Evolutionary conservation across 768 basidiomycete species (phyloP).

Genomic region (Strobilomyces dryophilus): DNA sequence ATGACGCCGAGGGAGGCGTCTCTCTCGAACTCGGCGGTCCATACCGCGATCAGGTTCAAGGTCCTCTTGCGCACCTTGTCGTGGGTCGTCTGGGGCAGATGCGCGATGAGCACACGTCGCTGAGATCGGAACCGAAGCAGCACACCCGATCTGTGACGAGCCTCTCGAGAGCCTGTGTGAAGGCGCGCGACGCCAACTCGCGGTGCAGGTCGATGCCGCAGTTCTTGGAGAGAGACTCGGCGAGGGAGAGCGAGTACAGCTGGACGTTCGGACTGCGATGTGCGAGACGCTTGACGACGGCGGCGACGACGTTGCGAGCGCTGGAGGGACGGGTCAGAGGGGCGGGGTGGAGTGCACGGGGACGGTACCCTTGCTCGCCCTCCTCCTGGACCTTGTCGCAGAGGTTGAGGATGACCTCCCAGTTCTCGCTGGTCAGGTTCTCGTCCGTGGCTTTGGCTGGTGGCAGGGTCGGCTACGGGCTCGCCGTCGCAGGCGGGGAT

Average conservation of each 20-base stretch:
- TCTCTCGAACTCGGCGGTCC: constrained; percentile 81
- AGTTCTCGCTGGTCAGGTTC: constrained; percentile 91
- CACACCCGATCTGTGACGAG: constrained; percentile 83
- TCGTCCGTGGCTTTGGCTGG: constrained; percentile 96
- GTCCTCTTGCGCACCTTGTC: constrained; percentile 83
- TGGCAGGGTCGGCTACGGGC: constrained; percentile 2
- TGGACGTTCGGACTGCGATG: constrained; percentile 98
- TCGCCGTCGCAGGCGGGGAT: constrained; percentile 1
- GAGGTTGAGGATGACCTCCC: constrained; percentile 91
- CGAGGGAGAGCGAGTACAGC: constrained; percentile 83
- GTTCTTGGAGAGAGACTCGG: constrained; percentile 91
- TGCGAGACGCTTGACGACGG: constrained; percentile 83
- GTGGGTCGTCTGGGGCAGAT: constrained; percentile 67
- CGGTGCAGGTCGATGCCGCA: constrained; percentile 75
- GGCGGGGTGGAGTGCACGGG: neutral
- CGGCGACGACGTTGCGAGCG: constrained; percentile 78
- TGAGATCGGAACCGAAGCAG: constrained; percentile 2
- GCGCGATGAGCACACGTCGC: constrained; percentile 9
- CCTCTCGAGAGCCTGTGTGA: constrained; percentile 85
- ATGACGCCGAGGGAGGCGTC: constrained; percentile 83
- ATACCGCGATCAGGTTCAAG: constrained; percentile 67
- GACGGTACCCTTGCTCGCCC: constrained; percentile 68
- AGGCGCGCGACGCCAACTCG: constrained; percentile 86
- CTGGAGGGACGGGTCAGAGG: constrained; percentile 41
- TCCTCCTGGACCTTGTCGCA: constrained; percentile 96